phyloP scores from a whole-genome alignment of 495 filamentous ascomycete species.

The Neurospora sp. region DNA sequence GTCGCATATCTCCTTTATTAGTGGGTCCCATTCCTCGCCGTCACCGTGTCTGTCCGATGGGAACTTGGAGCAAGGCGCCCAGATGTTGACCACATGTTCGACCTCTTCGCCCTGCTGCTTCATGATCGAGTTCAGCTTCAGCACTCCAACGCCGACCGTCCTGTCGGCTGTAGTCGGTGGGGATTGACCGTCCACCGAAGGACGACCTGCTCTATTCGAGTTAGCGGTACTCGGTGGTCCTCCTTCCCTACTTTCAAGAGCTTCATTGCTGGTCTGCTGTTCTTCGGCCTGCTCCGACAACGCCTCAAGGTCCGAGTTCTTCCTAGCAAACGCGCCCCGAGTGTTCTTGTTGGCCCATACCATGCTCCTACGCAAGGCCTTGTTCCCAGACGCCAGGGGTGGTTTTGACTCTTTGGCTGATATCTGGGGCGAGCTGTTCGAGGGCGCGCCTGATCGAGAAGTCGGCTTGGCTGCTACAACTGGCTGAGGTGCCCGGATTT shows the following conservation, averaged over 20 bases:
- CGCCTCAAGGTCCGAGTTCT: constrained; percentile 37
- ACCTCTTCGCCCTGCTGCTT: constrained; percentile 65
- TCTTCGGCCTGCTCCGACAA: constrained; percentile 40
- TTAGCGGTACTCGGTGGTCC: constrained; percentile 46
- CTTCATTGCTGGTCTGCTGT: constrained; percentile 12
- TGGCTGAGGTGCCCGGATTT: constrained; percentile 57
- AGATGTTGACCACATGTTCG: constrained; percentile 71
- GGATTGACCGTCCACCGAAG: constrained; percentile 38
- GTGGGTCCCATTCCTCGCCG: constrained; percentile 61
- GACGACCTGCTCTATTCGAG: constrained; percentile 30
- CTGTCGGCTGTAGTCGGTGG: constrained; percentile 36
- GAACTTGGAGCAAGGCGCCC: constrained; percentile 48
- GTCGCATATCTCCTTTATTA: constrained; percentile 65
- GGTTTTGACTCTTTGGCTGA: constrained; percentile 31
- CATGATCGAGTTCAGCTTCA: constrained; percentile 72
- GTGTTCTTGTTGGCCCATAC: constrained; percentile 64
- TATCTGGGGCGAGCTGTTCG: constrained; percentile 25
- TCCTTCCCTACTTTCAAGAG: constrained; percentile 33
- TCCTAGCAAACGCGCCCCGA: constrained; percentile 36
- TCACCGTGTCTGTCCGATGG: constrained; percentile 42
- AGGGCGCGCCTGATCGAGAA: constrained; percentile 33
- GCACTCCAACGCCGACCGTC: constrained; percentile 68
- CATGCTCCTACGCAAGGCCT: constrained; percentile 64
- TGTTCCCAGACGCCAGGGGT: constrained; percentile 34
- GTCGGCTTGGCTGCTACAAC: constrained; percentile 36